Conservation (phyloP, 306 rosid genomes). For the Acacia confusa region DNA sequence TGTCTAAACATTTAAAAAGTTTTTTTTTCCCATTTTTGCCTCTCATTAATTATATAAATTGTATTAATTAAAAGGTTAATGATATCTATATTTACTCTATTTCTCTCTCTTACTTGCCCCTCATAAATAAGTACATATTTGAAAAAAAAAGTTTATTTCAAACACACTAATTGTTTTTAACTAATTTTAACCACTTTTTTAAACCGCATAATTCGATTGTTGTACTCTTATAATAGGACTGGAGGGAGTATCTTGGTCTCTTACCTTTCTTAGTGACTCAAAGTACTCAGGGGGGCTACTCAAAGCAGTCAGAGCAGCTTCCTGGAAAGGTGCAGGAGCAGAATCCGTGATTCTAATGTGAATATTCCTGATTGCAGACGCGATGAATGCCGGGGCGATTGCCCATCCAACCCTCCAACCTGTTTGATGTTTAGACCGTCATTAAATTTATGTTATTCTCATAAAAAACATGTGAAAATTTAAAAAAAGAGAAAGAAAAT, state of each 20-base stretch:
- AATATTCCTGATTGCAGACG: conserved; percentile 78
- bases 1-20: no score
- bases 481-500: not conserved
- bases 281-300: conserved; percentile 67
- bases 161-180: no score
- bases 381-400: conserved; percentile 70
- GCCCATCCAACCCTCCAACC: conserved; percentile 99
- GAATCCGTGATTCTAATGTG: conserved; percentile 65
- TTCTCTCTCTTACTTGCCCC: no score
- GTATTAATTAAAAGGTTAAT: no score
- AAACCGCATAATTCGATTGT: no score
- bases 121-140: no score
- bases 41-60: no score
- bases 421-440: conserved; percentile 36
- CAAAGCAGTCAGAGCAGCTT: conserved; percentile 84
- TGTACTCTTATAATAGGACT: no score
- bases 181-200: no score
- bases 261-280: conserved; percentile 61
- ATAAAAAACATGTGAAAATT: conserved; percentile 1
- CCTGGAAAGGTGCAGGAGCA: conserved; percentile 94
- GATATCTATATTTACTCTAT: no score
- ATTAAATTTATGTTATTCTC: conserved; percentile 18
- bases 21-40: no score
- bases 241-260: not conserved
- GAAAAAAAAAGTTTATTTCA: no score